Conservation (phyloP, 768 basidiomycete species). For the Lentinula sp. region DNA sequence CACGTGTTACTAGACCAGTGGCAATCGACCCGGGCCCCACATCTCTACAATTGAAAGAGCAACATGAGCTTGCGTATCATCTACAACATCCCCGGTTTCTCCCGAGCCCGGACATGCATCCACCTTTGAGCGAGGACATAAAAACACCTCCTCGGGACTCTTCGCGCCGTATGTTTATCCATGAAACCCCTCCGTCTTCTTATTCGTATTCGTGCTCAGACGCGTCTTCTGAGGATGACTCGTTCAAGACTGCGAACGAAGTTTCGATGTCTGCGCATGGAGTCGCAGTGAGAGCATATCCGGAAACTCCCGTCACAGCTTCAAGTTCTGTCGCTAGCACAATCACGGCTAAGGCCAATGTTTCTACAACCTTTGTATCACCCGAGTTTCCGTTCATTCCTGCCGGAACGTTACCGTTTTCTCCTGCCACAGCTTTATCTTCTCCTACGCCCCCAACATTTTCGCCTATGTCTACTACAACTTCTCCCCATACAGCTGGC, state of each 20-base stretch:
- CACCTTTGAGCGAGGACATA: constrained; percentile 13
- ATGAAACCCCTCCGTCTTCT: not conserved
- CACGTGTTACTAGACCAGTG: constrained; percentile 18
- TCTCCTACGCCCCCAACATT: constrained; percentile 11
- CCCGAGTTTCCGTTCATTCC: not conserved
- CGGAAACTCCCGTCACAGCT: constrained; percentile 4
- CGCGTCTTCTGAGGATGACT: constrained; percentile 7
- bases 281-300: not conserved
- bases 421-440: constrained; percentile 6
- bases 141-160: constrained; percentile 1
- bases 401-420: not conserved
- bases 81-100: constrained; percentile 13
- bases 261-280: constrained; percentile 7
- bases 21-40: constrained; percentile 20
- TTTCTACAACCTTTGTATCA: not conserved
- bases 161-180: not conserved
- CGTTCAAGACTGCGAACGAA: constrained; percentile 20
- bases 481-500: not conserved
- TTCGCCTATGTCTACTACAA: not conserved
- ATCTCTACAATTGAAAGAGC: constrained; percentile 22
- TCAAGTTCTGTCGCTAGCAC: not conserved
- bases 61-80: constrained; percentile 15
- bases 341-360: not conserved
- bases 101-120: constrained; percentile 36
- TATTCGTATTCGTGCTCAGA: not conserved